Conservation (phyloP, 768 basidiomycete genomes). For the Rhodotorula sphaerocarpa region DNA sequence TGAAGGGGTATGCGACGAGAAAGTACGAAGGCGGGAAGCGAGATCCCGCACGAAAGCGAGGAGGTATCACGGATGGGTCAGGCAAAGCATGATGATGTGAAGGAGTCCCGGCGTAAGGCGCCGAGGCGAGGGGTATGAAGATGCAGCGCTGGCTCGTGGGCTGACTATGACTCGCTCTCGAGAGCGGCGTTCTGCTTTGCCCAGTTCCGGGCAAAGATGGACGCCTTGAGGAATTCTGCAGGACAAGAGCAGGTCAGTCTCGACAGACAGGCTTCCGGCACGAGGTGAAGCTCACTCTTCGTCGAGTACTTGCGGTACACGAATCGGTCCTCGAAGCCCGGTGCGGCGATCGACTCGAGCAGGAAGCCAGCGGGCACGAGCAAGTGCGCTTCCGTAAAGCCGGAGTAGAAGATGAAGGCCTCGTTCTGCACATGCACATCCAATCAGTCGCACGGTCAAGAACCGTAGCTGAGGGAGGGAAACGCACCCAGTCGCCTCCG, state of each 20-base stretch:
- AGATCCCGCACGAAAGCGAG: too few relatives aligned
- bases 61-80: too few relatives aligned
- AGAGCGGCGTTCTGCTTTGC: conserved; percentile 39
- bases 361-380: conserved; percentile 70
- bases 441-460: too few relatives aligned
- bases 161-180: conserved; percentile 4
- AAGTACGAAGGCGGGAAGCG: too few relatives aligned
- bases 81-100: neutral
- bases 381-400: conserved; percentile 81
- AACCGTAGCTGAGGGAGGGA: conserved; percentile 23
- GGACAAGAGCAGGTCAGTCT: accelerated
- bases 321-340: conserved; percentile 71
- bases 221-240: conserved; percentile 70
- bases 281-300: conserved; percentile 67
- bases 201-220: conserved; percentile 49
- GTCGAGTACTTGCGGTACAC: conserved; percentile 93
- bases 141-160: too few relatives aligned
- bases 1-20: too few relatives aligned
- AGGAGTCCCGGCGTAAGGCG: too few relatives aligned
- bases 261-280: too few relatives aligned
- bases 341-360: conserved; percentile 69
- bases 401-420: conserved; percentile 84
- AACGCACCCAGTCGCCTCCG: conserved; percentile 87
- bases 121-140: too few relatives aligned
- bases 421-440: conserved; percentile 74